A percentile compares a stretch with the other conserved stretches of the same genome.
phyloP scores from a whole-genome alignment of 2,329 filamentous ascomycete genomes.

The Nothophoma quercina region DNA sequence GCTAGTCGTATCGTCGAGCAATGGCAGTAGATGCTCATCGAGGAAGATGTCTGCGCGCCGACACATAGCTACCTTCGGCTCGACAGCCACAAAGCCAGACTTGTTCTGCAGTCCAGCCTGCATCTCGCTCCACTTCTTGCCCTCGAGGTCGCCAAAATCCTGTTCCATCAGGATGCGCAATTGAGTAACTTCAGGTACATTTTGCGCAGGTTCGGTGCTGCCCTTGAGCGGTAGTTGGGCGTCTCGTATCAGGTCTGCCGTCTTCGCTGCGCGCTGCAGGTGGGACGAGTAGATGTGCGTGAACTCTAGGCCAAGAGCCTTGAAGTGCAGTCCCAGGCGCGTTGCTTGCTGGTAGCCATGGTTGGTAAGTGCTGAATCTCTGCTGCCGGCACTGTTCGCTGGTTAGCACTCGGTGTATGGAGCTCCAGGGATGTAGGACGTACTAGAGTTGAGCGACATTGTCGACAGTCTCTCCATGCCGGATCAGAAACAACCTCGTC shows the following conservation, averaged over 20 bases:
- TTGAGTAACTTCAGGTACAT: slow-evolving; percentile 33
- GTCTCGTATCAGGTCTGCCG: slow-evolving; percentile 70
- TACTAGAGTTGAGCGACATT: slow-evolving; percentile 83
- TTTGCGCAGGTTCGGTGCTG: slow-evolving; percentile 1
- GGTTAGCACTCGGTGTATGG: background rate
- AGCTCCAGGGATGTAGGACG: slow-evolving; percentile 7
- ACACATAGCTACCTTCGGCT: slow-evolving; percentile 73
- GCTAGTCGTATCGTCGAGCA: slow-evolving; percentile 53
- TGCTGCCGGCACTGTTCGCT: slow-evolving; percentile 73
- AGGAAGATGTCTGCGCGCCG: slow-evolving; percentile 72
- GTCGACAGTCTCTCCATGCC: slow-evolving; percentile 90
- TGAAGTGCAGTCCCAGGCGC: slow-evolving; percentile 72
- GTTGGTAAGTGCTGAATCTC: slow-evolving; percentile 80
- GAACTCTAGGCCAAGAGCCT: slow-evolving; percentile 69
- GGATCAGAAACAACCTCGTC: slow-evolving; percentile 77
- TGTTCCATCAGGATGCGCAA: slow-evolving; percentile 68
- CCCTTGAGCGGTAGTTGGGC: slow-evolving; percentile 54
- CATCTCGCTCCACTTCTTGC: slow-evolving; percentile 61
- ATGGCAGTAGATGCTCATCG: slow-evolving; percentile 66
- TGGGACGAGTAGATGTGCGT: slow-evolving; percentile 80
- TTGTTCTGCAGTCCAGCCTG: slow-evolving; percentile 52
- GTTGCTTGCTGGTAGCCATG: slow-evolving; percentile 83
- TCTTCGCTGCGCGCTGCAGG: slow-evolving; percentile 75
- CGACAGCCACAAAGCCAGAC: slow-evolving; percentile 64
- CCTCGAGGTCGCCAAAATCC: slow-evolving; percentile 76